These are phyloP conservation scores for Fusarium pininemorale DNA, from an alignment of 2,329 filamentous ascomycete genomes.

Conservation along the genomic window DNA sequence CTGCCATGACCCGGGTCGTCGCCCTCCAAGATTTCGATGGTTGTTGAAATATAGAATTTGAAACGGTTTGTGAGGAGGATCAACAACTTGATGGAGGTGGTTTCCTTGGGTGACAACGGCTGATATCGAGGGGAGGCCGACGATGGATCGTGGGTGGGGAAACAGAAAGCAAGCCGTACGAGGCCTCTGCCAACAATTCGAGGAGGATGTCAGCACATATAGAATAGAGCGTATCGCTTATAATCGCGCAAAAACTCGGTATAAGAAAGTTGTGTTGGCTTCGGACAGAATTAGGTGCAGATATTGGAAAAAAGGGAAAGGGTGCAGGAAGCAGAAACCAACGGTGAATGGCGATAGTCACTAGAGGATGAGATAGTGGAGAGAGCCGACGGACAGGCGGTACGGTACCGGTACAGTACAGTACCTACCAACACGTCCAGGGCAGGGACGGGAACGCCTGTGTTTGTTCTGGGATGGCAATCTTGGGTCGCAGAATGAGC, in stretches of 20 bases:
- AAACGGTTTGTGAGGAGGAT: constrained; percentile 2
- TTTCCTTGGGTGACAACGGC: constrained; percentile 15
- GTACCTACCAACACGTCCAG: constrained; percentile 7
- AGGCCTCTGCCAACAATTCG: constrained; percentile 30
- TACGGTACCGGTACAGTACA: constrained; percentile 12
- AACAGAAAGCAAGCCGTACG: constrained; percentile 23
- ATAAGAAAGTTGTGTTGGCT: not conserved
- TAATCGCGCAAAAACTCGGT: not conserved
- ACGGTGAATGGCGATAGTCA: constrained; percentile 34
- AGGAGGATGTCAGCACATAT: constrained; percentile 38
- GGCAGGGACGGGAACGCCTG: constrained; percentile 37
- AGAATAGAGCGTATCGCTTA: constrained; percentile 12
- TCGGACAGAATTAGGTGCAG: constrained; percentile 1
- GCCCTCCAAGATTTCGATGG: constrained; percentile 17
- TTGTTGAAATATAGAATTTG: constrained; percentile 6
- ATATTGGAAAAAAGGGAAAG: constrained; percentile 23
- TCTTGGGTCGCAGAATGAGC: constrained; percentile 27
- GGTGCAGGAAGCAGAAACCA: constrained; percentile 33
- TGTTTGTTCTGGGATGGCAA: constrained; percentile 31
- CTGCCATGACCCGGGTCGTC: constrained; percentile 46
- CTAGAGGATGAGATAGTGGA: constrained; percentile 31
- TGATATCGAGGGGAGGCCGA: constrained; percentile 34
- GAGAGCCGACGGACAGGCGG: constrained; percentile 28
- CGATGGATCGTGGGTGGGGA: constrained; percentile 29
- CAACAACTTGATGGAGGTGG: constrained; percentile 21